phyloP scores from a whole-genome alignment of 2,329 filamentous ascomycete genomes.

The Trichoderma endophyticum region DNA sequence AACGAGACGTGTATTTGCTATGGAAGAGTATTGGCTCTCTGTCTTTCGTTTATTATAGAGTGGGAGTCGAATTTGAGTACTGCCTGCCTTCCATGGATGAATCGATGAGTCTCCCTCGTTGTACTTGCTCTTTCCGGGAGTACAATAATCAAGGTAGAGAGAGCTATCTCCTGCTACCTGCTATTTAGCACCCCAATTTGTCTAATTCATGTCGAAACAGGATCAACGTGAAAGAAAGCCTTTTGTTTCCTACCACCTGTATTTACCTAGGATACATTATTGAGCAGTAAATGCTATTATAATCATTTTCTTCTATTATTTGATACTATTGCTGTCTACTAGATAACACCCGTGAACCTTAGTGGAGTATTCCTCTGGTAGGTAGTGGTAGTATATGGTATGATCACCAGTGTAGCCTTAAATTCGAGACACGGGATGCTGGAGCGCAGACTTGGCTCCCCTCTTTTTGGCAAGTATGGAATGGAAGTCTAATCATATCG shows the following conservation, averaged over 20 bases:
- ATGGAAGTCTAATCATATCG: neutral
- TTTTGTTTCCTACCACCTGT: neutral
- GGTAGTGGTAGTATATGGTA: too few relatives aligned
- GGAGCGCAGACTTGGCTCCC: neutral
- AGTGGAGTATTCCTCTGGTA: too few relatives aligned
- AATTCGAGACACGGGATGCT: neutral
- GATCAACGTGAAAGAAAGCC: neutral
- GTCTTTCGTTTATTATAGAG: neutral
- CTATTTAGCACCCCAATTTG: too few relatives aligned
- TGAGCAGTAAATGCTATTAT: neutral
- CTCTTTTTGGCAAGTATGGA: neutral
- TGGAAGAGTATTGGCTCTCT: neutral
- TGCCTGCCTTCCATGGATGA: neutral
- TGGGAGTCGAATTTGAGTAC: too few relatives aligned
- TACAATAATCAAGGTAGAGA: neutral
- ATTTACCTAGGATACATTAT: neutral
- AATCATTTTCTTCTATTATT: neutral
- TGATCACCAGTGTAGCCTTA: neutral
- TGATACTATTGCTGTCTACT: too few relatives aligned
- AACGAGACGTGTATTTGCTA: neutral
- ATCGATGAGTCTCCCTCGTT: too few relatives aligned
- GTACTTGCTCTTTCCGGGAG: neutral
- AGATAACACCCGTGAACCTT: too few relatives aligned
- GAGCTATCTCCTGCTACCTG: neutral
- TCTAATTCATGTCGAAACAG: neutral